Evolutionary conservation across 305 asterid genomes (phyloP), one percentile per base, ranked within the genome.

Genomic region (Fraxinus sp.): DNA sequence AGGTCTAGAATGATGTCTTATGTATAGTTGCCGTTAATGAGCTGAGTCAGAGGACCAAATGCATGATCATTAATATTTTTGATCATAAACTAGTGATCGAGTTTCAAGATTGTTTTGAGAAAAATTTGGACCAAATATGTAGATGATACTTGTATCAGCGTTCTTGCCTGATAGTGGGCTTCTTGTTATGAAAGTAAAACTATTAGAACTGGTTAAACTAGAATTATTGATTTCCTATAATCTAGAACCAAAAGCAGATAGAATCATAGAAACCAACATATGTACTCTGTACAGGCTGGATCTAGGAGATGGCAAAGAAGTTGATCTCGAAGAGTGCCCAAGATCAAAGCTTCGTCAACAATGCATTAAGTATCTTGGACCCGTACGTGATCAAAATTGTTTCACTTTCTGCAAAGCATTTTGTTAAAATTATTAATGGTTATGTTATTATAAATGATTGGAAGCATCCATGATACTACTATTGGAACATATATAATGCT

Each of bases 221-320:
- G 26, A 71, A 18, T 71, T 49, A 52, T 41, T 36, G 26, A 18
- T 73, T 55, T 72, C 76, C 75, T 64, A 20, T 52, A 49, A 55
- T 77, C 80, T 66, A 83, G 70, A 77, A 76, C 77, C 33, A 55
- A 77, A 71, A 78, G 79, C 81, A 66, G 43, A 46, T 68, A 75
- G 62, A 80, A 62, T 30, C 33, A 30, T 30, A 30, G 33, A 30
- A 30, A 85, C 73, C 64, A 80, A 52, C 9, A 46, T 66, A 37
- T 79, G 18, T 85, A 71, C 20, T 32, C 76, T 57, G 18, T 84
- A 46, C 89, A 94, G 98, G 98, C 85, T 95, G 93, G 98, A 95
- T 89, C 80, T 95, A 85, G 98, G 98, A 85, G 98, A 95, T 81
- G 98, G 98, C 80, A 93, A 86, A 84, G 95, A 93, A 55, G 90